Evolutionary conservation across 371 early-diverging fungal genomes (phyloP), one percentile per base, ranked within the genome.

Genomic region (Mucor indicus): DNA sequence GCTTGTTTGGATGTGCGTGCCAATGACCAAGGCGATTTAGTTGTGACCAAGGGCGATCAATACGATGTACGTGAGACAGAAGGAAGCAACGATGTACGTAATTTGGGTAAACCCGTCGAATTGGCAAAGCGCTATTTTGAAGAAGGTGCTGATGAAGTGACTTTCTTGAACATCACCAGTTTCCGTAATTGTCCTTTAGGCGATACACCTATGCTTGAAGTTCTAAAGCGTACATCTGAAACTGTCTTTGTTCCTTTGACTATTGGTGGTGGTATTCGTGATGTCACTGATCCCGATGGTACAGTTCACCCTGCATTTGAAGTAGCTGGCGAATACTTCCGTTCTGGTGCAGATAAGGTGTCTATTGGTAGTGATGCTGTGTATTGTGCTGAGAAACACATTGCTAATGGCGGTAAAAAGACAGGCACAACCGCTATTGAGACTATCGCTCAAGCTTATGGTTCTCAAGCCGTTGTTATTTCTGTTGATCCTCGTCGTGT

Each of bases 351-450:
- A 2, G 98, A 98, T 72, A 98, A 98, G 69, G 94, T 98, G 10
- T 95, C 95, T 10, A 96, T 98, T 57, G 98, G 98, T 16, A 87
- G 90, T 40, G 98, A 98, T 69, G 97, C 98, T n/a, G 98, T 98
- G 4, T 93, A 91, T 61, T 91, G 93, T 3, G 93, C 94, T 7
- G 96, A 97, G 62, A 82, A 79, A 39, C 92, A 83, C 54, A 81
- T 62, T 27, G 77, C 75, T 10, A 75, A 68, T 7, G 78, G 76
- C 10, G 47, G 57, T 2, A 46, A 67, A 16, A 81, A 80, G 41
- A 67, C 64, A 9, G 88, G 89, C 2, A 71, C 74, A 5, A 80
- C 83, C 13, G 89, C 95, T 0, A 96, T 98, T 50, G 96, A 95
- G 66, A 91, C 91, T 27, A 98, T 98, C 48, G 89, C 95, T 8